Evolutionary conservation across 805 yeast genomes (phyloP), one percentile per base, ranked within the genome.

Genomic region (Saccharomycopsis amapae): DNA sequence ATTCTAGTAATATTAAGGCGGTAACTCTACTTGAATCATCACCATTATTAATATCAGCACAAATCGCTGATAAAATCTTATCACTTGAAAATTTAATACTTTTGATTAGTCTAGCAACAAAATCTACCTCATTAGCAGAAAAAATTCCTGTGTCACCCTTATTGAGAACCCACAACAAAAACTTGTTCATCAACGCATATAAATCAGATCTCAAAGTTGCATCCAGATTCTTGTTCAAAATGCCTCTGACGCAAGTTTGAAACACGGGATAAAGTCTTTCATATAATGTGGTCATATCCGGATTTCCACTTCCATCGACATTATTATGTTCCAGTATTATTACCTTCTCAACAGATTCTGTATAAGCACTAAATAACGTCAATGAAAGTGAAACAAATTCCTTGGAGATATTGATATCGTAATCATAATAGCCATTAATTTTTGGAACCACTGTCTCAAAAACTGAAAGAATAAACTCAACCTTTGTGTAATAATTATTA

Each of bases 301-400:
- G 48, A 31, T 62, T 65, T 4, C 62, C 58, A 5, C 42, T 30
- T n/a, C 57, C 53, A 39, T 68, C 57, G 46, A 71, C 80, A 33
- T 65, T 5, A 7, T 20, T 39, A 13, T 17, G 25, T 13, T 18
- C 22, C 15, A 13, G 12, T 20, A 19, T n/a, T 18, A 79, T 58
- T 10, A 34, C 18, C 13, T 28, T 32, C 3, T 35, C 34, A 24
- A 38, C 23, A 1, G 45, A 17, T 4, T 22, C 30, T 5, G 41
- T 31, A 25, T 80, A 84, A 25, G 76, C 60, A 46, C 79, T 84
- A 53, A 80, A 78, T 41, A 88, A 61, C 12, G 81, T 71, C 2
- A 85, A 89, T 55, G 87, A 76, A 42, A 88, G 64, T 0, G 94
- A 81, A 2, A 86, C 81, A 43, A 88, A 64, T 48, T 84, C 90